phyloP scores from a whole-genome alignment of 2,329 filamentous ascomycete genomes.

The Fusarium kyushuense region DNA sequence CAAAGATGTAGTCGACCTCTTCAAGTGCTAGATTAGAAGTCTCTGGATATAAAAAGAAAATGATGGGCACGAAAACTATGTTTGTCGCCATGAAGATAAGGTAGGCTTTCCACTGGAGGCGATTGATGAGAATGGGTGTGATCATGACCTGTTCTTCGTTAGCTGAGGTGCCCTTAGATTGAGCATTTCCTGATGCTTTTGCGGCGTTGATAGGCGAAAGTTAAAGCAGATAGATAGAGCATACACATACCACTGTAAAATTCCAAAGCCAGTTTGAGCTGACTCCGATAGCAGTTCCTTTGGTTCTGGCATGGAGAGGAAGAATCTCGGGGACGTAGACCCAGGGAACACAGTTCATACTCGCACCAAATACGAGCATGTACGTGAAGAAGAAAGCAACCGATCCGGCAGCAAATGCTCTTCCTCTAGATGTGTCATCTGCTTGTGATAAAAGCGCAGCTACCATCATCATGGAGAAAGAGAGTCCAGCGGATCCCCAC shows the following conservation, averaged over 20 bases:
- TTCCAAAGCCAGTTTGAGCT: slow-evolving; percentile 30
- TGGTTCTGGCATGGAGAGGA: slow-evolving; percentile 32
- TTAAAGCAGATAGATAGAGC: no score
- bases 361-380: slow-evolving; percentile 38
- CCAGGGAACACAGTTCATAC: slow-evolving; percentile 45
- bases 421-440: slow-evolving; percentile 21
- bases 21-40: slow-evolving; percentile 19
- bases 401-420: slow-evolving; percentile 28
- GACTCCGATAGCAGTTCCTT: slow-evolving; percentile 42
- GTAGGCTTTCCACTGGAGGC: slow-evolving; percentile 20
- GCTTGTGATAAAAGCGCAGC: slow-evolving; percentile 35
- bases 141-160: slow-evolving; percentile 58
- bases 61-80: not conserved
- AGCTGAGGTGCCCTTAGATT: slow-evolving; percentile 18
- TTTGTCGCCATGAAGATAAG: slow-evolving; percentile 28
- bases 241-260: slow-evolving; percentile 1
- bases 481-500: slow-evolving; percentile 51
- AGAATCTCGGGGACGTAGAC: slow-evolving; percentile 43
- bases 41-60: slow-evolving; percentile 14
- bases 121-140: slow-evolving; percentile 53
- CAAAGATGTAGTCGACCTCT: slow-evolving; percentile 24
- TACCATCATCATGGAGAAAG: slow-evolving; percentile 43
- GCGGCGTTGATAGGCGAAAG: no score
- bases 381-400: slow-evolving; percentile 41
- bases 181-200: no score